Percentiles rank a stretch among this genome's conserved stretches.
These are phyloP conservation scores for Neonectria magnoliae DNA, from an alignment of 2,329 filamentous ascomycete species.

Conservation along the genomic window DNA sequence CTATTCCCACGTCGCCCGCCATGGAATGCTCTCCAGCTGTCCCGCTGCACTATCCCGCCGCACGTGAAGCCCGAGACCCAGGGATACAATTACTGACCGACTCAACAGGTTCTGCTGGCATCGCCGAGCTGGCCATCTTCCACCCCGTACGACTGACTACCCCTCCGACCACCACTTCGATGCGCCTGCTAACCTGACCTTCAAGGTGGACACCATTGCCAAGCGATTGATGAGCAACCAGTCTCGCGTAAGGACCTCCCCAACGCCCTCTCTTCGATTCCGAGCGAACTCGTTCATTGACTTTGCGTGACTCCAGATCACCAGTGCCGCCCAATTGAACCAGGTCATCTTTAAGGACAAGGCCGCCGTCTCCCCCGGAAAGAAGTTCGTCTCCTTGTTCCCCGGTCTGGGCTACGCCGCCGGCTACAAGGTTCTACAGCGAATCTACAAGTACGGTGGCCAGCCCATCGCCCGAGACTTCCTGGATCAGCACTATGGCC, in stretches of 20 bases:
- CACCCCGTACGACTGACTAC: slow-evolving; percentile 74
- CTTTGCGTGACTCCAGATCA: slow-evolving; percentile 41
- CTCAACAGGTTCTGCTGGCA: slow-evolving; percentile 83
- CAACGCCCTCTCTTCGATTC: slow-evolving; percentile 14
- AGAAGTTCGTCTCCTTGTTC: slow-evolving; percentile 95
- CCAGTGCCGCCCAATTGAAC: slow-evolving; percentile 73
- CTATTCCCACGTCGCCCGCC: background rate
- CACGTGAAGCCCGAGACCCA: slow-evolving; percentile 9
- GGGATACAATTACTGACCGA: slow-evolving; percentile 32
- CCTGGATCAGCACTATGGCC: slow-evolving; percentile 80
- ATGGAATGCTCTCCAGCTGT: background rate
- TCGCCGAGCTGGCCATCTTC: slow-evolving; percentile 92
- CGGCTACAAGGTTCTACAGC: slow-evolving; percentile 96
- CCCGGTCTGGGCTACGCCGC: slow-evolving; percentile 97
- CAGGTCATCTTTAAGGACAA: slow-evolving; percentile 93
- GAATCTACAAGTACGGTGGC: slow-evolving; percentile 98
- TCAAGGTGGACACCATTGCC: slow-evolving; percentile 93
- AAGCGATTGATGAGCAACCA: slow-evolving; percentile 99
- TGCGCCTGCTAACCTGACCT: slow-evolving; percentile 31
- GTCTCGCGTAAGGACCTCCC: slow-evolving; percentile 68
- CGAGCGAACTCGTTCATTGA: slow-evolving; percentile 29
- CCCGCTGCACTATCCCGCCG: slow-evolving; percentile 1
- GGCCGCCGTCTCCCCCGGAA: slow-evolving; percentile 73
- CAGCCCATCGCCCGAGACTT: slow-evolving; percentile 96
- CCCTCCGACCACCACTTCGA: slow-evolving; percentile 16